Evolutionary conservation across 2,329 filamentous ascomycete species (phyloP).

Genomic region (Neodidymelliopsis sp.): DNA sequence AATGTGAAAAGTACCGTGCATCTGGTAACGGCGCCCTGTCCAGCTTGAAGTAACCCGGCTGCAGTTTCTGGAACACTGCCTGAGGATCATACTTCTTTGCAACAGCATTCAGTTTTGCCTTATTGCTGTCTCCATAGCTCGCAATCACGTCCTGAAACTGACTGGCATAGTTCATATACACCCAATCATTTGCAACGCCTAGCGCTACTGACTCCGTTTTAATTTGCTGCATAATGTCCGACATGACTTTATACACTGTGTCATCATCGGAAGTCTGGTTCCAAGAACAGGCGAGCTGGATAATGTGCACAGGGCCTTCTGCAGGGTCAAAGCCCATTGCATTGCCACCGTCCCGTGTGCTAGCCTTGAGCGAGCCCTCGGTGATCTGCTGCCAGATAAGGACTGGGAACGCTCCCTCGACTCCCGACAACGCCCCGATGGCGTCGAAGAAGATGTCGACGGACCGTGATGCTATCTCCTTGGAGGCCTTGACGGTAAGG

Average conservation of each 20-base stretch:
- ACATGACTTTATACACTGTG: constrained; percentile 20
- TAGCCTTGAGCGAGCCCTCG: constrained; percentile 22
- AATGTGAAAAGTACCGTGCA: too few species aligned
- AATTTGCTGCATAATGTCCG: constrained; percentile 14
- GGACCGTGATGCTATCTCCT: constrained; percentile 19
- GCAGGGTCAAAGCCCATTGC: constrained; percentile 25
- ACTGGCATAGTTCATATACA: constrained; percentile 60
- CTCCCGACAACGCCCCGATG: too few species aligned
- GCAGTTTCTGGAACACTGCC: constrained; percentile 50
- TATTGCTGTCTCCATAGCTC: constrained; percentile 53
- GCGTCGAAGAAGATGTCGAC: constrained; percentile 21
- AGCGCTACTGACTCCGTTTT: constrained; percentile 14
- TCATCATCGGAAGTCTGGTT: constrained; percentile 25
- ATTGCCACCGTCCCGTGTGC: constrained; percentile 31
- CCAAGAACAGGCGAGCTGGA: constrained; percentile 31
- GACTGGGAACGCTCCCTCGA: constrained; percentile 15
- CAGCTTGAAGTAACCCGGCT: constrained; percentile 57
- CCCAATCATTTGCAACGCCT: constrained; percentile 34
- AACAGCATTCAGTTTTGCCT: constrained; percentile 43
- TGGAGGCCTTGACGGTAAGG: constrained; percentile 18
- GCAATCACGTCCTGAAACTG: constrained; percentile 53
- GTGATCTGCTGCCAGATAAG: constrained; percentile 28
- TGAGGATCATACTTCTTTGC: constrained; percentile 52
- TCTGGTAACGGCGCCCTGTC: too few species aligned
- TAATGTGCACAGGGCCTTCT: constrained; percentile 26